Base-by-base conservation (phyloP, 345 rosid species). In the Passiflora organensis region DNA sequence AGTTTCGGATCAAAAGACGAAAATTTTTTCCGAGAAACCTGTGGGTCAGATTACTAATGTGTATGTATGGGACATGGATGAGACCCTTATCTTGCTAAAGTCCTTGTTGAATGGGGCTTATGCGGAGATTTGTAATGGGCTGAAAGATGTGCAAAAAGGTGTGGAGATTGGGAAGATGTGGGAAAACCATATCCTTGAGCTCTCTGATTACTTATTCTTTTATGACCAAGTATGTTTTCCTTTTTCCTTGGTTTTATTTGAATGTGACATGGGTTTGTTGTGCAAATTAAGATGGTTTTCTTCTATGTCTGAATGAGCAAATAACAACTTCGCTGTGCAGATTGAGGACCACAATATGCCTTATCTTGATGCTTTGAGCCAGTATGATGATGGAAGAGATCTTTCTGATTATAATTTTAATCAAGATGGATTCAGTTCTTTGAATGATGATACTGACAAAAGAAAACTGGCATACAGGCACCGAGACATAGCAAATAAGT, bases 31-130 rank as follows among this genome's bases (percentile, higher is more conserved):
- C 18, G 53, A 65, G 65, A 46, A 43, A 32, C 48, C 41, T 11
- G 18, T 42, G 66, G 55, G 65, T 60, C 66, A 44, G 53, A 65
- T 67, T 22, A 78, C 70, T 51, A 76, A 77, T 66, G 91, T 86
- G 5, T 84, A 81, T 61, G 55, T 86, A 32, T 89, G 97, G 97
- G 95, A 86, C 72, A 82, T 84, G 93, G 95, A 89, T 56, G 97
- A 86, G 78, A 89, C 97, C 51, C 97, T 89, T 36, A 82, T 89
- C 69, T 71, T 89, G 59, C 87, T 89, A 25, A 84, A 88, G 79
- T 84, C 95, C 66, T 73, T 90, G 72, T 55, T 90, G 56, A 81
- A 76, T 53, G 84, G 88, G 42, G 72, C 75, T 9, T 90, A 82
- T 42, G 87, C 94, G 0, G 68, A 76, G 69, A 68, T 72, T 6